Conservation (phyloP, 2,329 filamentous ascomycete genomes). For the Aspergillus costaricaensis region DNA sequence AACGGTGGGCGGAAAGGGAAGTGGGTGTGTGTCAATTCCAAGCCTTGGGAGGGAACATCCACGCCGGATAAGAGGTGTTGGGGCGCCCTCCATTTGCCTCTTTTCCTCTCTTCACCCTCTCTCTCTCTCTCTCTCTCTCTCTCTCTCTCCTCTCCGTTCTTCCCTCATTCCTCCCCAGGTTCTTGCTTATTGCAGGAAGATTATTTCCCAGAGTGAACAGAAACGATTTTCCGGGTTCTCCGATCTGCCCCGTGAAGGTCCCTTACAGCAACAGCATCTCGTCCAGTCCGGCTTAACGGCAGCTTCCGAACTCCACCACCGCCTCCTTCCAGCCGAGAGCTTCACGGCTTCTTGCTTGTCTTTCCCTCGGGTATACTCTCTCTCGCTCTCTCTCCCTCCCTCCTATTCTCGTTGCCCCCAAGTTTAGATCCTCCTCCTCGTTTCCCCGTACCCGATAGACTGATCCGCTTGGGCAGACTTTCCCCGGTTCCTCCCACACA, state of each 20-base stretch:
- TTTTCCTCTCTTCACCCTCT: background rate
- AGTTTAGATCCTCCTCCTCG: constrained; percentile 6
- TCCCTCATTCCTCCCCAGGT: constrained; percentile 12
- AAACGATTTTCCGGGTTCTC: constrained; percentile 24
- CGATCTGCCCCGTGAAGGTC: constrained; percentile 24
- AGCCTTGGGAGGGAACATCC: constrained; percentile 16
- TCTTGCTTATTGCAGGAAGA: constrained; percentile 12
- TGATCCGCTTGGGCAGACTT: constrained; percentile 11
- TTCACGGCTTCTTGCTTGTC: constrained; percentile 4
- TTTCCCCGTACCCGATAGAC: constrained; percentile 13
- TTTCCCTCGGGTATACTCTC: constrained; percentile 34
- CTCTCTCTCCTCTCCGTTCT: constrained; percentile 7
- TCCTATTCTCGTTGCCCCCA: background rate
- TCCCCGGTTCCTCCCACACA: constrained; percentile 13
- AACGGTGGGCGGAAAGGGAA: constrained; percentile 26
- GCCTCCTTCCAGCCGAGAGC: constrained; percentile 39
- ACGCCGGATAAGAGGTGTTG: constrained; percentile 22
- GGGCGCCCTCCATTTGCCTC: constrained; percentile 1
- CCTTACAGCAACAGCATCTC: constrained; percentile 1
- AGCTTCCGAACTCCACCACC: constrained; percentile 30
- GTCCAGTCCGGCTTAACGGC: constrained; percentile 15
- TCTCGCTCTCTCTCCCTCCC: background rate
- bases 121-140: constrained; percentile 4
- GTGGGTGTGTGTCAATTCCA: constrained; percentile 9
- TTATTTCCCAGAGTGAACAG: constrained; percentile 11